These are phyloP conservation scores for Acmispon strigosus DNA, from an alignment of 306 rosid genomes.

Conservation along the genomic window DNA sequence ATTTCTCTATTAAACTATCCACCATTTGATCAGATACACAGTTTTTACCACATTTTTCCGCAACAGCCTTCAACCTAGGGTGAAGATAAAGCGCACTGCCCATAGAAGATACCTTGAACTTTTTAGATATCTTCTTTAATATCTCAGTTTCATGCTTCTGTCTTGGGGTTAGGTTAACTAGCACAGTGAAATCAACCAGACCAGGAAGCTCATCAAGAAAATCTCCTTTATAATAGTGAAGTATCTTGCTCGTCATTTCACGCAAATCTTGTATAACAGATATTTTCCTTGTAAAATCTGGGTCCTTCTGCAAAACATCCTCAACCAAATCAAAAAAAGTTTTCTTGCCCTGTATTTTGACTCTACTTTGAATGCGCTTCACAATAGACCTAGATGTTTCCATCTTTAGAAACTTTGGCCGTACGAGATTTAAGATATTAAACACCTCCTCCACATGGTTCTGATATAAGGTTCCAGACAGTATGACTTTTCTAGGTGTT, in stretches of 20 bases:
- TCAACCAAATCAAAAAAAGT: constrained; percentile 55
- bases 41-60: constrained; percentile 29
- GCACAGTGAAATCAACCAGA: constrained; percentile 61
- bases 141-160: constrained; percentile 49
- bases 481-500: constrained; percentile 72
- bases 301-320: constrained; percentile 64
- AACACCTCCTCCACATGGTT: constrained; percentile 86
- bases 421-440: constrained; percentile 64
- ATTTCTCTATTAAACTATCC: constrained; percentile 45
- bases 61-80: constrained; percentile 41
- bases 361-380: constrained; percentile 34
- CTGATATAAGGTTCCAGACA: constrained; percentile 84
- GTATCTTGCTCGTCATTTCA: constrained; percentile 74
- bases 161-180: constrained; percentile 47
- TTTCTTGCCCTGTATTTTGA: too few relatives aligned
- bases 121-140: constrained; percentile 36
- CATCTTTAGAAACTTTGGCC: constrained; percentile 57
- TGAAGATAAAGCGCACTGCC: constrained; percentile 81
- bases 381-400: constrained; percentile 56
- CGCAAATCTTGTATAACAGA: constrained; percentile 75
- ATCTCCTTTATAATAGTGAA: constrained; percentile 86
- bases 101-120: constrained; percentile 30
- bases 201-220: constrained; percentile 93
- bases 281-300: constrained; percentile 63
- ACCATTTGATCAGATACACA: too few relatives aligned